Evolutionary conservation across 139 green algal species (phyloP), one percentile per base, ranked within the genome.

Genomic region (Cymbomonas tetramitiformis): DNA sequence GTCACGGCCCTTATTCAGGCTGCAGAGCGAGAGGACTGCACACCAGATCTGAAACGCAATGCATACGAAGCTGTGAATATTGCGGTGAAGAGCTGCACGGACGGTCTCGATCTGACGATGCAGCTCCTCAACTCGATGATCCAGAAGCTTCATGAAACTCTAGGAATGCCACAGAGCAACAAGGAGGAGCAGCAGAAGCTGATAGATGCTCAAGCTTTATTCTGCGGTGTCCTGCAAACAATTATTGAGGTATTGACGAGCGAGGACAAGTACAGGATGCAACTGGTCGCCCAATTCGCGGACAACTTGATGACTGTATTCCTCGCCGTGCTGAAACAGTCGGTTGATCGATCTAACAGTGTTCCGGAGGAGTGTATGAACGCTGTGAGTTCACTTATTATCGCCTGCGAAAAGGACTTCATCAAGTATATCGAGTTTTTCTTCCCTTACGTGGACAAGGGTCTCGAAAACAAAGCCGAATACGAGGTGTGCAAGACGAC

Each of bases 11-110:
- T 97, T 43, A 72, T 96, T 4, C 55, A 77, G 25, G 73, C 77
- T 43, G 67, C 47, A 57, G 72, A 52, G 58, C 29, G 70, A 56
- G 46, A 69, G 29, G 73, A 79, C 39, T 24, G 60, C 15, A 30
- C 51, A 24, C 72, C 71, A 10, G 51, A 29, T 25, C 69, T 91
- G 64, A 79, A 90, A 60, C 71, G 83, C 29, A 68, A 81, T 30
- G 81, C 84, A 0, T 98, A 91, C 65, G 90, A 98, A 74, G 81
- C 85, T 5, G 84, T 98, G 59, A 98, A 97, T 59, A 87, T 95
- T 60, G 72, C 94, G 32, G 82, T 98, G 56, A 69, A 79, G 10
- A 55, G 46, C 48, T 56, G 46, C 34, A 74, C 75, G 0, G 32
- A 61, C 1, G 90, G 96, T 70, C 86, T 77, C 3, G 44, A 81